Base-by-base conservation (phyloP, 805 yeast genomes). In the Metschnikowia koreensis region DNA sequence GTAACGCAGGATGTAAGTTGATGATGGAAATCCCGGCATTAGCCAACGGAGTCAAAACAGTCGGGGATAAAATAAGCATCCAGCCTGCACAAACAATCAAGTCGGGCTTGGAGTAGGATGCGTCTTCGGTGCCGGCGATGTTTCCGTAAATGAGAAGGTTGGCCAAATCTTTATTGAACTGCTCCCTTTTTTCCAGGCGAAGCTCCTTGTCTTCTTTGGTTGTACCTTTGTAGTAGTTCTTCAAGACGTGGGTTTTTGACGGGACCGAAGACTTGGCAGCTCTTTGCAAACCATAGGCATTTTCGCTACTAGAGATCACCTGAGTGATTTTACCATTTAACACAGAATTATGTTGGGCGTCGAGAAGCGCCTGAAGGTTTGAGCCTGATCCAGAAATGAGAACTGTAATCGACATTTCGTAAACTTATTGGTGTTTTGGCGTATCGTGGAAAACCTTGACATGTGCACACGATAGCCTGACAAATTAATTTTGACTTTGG, bases 1-100 rank as follows among this genome's bases (percentile, higher is more conserved):
- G 99, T 53, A 94, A 81, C 0, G 99, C 98, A 6, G 99, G 99
- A 67, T 94, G 99, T 54, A 94, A 74, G 64, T 94, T 94, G 62
- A 94, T 91, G 56, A 94, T 92, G 37, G 92, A 89, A 29, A 91
- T 79, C 1, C 78, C 73, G 3, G 77, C 81, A 2, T 77, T 66
- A 46, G 75, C 81, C 34, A 92, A 68, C 3, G 92, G 91, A 38
- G 74, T 70, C 54, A 94, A 75, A 59, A 90, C 91, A 17, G 81
- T 76, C 3, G 89, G 84, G 1, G 97, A 87, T 53, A 94, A 76
- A 52, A 94, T 94, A 47, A 94, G 79, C 92, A 94, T 86, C 99
- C 99, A 94, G 1, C 99, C 99, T 5, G 99, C 99, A 71, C 99
- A 94, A 6, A 94, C 97, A 39, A 94, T 84, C 56, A 94, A 76